phyloP scores from a whole-genome alignment of 345 rosid genomes.

The Salix exigua region DNA sequence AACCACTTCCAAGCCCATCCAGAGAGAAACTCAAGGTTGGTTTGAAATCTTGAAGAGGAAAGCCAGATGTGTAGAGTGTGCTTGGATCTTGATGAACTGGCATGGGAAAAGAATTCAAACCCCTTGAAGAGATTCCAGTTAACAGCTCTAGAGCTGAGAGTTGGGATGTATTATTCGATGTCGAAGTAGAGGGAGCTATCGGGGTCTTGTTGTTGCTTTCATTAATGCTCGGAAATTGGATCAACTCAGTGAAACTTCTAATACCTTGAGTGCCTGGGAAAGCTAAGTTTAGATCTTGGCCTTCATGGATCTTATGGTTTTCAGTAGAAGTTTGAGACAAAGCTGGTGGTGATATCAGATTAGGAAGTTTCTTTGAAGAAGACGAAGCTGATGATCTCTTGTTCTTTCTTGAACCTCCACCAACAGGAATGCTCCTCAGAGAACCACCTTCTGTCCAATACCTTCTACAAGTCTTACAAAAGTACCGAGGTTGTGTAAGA shows the following conservation, averaged over 20 bases:
- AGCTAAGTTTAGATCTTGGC: conserved; percentile 80
- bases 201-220: conserved; percentile 34
- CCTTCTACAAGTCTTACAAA: conserved; percentile 95
- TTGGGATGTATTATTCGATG: conserved; percentile 23
- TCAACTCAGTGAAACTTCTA: conserved; percentile 56
- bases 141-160: conserved; percentile 70
- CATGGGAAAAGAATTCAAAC: conserved; percentile 63
- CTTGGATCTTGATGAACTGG: conserved; percentile 60
- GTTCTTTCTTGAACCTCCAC: conserved; percentile 97
- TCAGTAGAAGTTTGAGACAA: conserved; percentile 30
- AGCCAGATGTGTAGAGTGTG: conserved; percentile 45
- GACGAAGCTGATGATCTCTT: conserved; percentile 63
- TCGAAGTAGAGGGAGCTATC: conserved; percentile 23
- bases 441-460: conserved; percentile 99
- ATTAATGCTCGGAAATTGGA: conserved; percentile 42
- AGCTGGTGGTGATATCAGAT: conserved; percentile 45
- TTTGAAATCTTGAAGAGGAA: conserved; percentile 75
- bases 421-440: conserved; percentile 89
- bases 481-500: conserved; percentile 92
- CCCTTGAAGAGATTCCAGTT: conserved; percentile 56
- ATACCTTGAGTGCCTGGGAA: conserved; percentile 50
- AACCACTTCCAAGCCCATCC: conserved; percentile 63
- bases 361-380: conserved; percentile 60
- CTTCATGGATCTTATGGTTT: conserved; percentile 55
- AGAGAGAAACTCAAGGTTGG: conserved; percentile 72